These are phyloP conservation scores for Clarireedia homoeocarpa DNA, from an alignment of 2,329 filamentous ascomycete species.

Conservation along the genomic window DNA sequence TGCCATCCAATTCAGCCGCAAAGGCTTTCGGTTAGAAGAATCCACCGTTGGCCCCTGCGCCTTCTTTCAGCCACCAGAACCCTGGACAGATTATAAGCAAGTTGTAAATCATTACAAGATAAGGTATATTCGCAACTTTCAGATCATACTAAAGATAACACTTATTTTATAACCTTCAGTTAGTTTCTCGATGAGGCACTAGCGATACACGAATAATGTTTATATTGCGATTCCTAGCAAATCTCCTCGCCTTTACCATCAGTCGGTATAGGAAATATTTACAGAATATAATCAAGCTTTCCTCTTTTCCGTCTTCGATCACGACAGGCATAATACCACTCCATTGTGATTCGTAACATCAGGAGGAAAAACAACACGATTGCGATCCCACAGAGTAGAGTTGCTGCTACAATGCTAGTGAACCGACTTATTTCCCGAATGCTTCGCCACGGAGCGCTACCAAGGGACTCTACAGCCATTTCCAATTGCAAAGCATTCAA, in stretches of 20 bases:
- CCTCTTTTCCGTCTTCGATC: not conserved
- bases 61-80: not conserved
- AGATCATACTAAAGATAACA: too few relatives aligned
- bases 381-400: not conserved
- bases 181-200: too few relatives aligned
- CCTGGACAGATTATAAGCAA: too few relatives aligned
- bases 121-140: too few relatives aligned
- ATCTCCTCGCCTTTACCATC: not conserved
- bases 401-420: not conserved
- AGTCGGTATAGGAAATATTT: not conserved
- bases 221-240: too few relatives aligned
- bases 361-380: not conserved
- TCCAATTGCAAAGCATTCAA: conserved; percentile 22
- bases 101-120: too few relatives aligned
- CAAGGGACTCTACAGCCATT: conserved; percentile 10
- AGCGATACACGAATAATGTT: too few relatives aligned
- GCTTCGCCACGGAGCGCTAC: not conserved
- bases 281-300: not conserved
- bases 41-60: not conserved
- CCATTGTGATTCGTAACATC: not conserved
- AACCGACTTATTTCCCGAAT: not conserved
- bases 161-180: too few relatives aligned
- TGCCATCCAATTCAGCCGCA: too few relatives aligned
- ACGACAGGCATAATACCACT: not conserved
- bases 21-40: too few relatives aligned